phyloP scores from a whole-genome alignment of 2,329 filamentous ascomycete genomes.

The Colletotrichum graminicola region DNA sequence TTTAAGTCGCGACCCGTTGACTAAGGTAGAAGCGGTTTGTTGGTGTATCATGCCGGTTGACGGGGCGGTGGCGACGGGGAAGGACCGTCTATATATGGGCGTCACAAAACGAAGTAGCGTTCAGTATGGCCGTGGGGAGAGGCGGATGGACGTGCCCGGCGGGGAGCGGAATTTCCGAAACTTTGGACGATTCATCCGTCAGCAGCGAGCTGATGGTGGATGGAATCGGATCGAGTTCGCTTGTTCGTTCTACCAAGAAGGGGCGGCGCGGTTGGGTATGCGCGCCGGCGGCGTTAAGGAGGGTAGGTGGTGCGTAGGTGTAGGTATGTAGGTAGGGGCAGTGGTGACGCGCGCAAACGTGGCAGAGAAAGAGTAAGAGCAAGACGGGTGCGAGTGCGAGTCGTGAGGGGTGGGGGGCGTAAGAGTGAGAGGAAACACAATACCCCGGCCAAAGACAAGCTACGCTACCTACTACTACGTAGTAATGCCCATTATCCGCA shows the following conservation, averaged over 20 bases:
- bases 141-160: conserved; percentile 29
- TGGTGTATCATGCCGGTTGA: conserved; percentile 60
- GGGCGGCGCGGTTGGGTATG: conserved; percentile 7
- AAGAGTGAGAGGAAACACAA: too few relatives aligned
- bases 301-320: too few relatives aligned
- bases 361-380: conserved; percentile 21
- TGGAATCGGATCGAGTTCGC: not conserved
- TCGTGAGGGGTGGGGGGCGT: not conserved
- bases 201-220: conserved; percentile 18
- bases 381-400: conserved; percentile 4
- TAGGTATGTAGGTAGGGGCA: not conserved
- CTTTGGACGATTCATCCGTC: conserved; percentile 39
- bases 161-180: conserved; percentile 33
- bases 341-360: conserved; percentile 37
- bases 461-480: not conserved
- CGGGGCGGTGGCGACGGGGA: conserved; percentile 43
- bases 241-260: conserved; percentile 9
- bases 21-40: conserved; percentile 54
- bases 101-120: conserved; percentile 35
- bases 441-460: conserved; percentile 4
- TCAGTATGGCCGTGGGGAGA: conserved; percentile 24
- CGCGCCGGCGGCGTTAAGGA: not conserved
- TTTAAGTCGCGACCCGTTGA: conserved; percentile 57
- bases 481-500: too few relatives aligned
- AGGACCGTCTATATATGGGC: conserved; percentile 36